These are phyloP conservation scores for Gloeophyllum trabeum DNA, from an alignment of 768 basidiomycete species.

Conservation along the genomic window DNA sequence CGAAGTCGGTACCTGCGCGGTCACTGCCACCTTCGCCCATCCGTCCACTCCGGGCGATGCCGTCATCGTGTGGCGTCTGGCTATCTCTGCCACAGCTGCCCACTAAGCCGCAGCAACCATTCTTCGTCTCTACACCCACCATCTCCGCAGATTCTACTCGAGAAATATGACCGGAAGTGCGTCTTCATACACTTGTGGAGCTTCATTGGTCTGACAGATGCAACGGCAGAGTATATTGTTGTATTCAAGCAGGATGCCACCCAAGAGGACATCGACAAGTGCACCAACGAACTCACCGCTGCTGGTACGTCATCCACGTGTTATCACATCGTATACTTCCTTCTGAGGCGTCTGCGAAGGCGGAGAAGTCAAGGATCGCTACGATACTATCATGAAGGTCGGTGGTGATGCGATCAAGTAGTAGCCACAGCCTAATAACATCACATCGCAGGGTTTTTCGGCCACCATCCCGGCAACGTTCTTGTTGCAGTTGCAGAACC, in stretches of 20 bases:
- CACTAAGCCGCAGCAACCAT: too few relatives aligned
- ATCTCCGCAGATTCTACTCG: too few relatives aligned
- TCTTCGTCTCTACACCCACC: too few relatives aligned
- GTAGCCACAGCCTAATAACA: neutral
- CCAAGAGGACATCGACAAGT: slow-evolving; percentile 28
- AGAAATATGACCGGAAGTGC: neutral
- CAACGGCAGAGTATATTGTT: slow-evolving; percentile 36
- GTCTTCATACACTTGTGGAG: neutral
- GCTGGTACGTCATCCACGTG: slow-evolving; percentile 22
- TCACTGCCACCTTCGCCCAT: too few relatives aligned
- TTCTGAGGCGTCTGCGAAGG: slow-evolving; percentile 17
- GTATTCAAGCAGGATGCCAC: slow-evolving; percentile 38
- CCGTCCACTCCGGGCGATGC: too few relatives aligned
- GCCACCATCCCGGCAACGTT: slow-evolving; percentile 23
- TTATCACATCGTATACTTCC: neutral
- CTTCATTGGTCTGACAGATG: neutral
- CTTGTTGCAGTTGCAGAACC: slow-evolving; percentile 21
- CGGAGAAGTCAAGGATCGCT: slow-evolving; percentile 29
- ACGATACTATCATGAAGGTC: slow-evolving; percentile 28
- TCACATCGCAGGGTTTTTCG: slow-evolving; percentile 27
- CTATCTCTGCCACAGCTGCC: too few relatives aligned
- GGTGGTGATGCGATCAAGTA: neutral
- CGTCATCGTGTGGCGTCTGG: too few relatives aligned
- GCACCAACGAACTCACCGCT: slow-evolving; percentile 21
- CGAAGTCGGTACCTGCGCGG: too few relatives aligned